A percentile compares a stretch with the other conserved stretches of the same genome.
phyloP scores from a whole-genome alignment of 225 moss, liverwort and hornwort species.

The Lunularia cruciata region DNA sequence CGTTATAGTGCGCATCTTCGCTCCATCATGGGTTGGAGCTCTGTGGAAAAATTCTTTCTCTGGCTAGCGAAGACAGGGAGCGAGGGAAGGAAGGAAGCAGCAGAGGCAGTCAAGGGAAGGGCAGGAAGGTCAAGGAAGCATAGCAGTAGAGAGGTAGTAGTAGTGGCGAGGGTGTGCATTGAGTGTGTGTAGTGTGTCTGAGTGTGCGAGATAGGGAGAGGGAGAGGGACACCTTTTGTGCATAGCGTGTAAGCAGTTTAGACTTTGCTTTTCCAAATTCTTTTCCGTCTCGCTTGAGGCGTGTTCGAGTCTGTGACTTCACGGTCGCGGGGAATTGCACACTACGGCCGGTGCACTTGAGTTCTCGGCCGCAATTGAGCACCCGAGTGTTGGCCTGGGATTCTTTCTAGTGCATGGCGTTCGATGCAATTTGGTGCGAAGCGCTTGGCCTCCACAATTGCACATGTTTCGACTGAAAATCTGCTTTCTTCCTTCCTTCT shows the following conservation, averaged over 20 bases:
- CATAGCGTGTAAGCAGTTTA: conserved; percentile 6
- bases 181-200: neutral
- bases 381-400: conserved; percentile 5
- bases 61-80: conserved; percentile 19
- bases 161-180: neutral
- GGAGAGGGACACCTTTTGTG: neutral
- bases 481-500: neutral
- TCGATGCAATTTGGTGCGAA: conserved; percentile 1
- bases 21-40: conserved; percentile 13
- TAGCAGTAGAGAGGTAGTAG: neutral
- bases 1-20: conserved; percentile 29
- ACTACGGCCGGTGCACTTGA: neutral
- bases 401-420: conserved; percentile 15
- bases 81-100: neutral
- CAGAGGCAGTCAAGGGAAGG: neutral
- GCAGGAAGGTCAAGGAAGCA: conserved; percentile 1
- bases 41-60: conserved; percentile 17
- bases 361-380: conserved; percentile 7
- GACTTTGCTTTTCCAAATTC: neutral
- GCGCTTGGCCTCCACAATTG: conserved; percentile 14
- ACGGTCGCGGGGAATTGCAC: conserved; percentile 2
- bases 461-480: conserved; percentile 9
- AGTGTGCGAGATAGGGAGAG: neutral
- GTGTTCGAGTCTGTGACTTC: neutral
- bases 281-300: conserved; percentile 4